A percentile compares a stretch with the other conserved stretches of the same genome.
These are phyloP conservation scores for Lactarius sanguifluus DNA, from an alignment of 768 basidiomycete species.

Conservation along the genomic window DNA sequence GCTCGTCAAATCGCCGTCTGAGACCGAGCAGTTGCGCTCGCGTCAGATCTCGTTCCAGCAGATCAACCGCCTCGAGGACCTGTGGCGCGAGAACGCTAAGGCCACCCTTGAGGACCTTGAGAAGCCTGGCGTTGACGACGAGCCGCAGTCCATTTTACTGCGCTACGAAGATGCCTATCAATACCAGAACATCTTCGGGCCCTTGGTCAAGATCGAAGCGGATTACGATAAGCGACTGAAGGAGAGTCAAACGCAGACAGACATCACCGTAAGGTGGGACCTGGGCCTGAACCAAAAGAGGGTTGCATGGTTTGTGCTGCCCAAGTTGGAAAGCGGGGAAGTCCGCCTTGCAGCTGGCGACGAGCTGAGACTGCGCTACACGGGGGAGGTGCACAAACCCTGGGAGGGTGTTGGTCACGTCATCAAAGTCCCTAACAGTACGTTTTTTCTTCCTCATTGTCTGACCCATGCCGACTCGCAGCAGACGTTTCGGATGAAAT, in stretches of 20 bases:
- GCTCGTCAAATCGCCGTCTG: slow-evolving; percentile 96
- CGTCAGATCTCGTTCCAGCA: slow-evolving; percentile 96
- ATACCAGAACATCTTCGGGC: slow-evolving; percentile 99
- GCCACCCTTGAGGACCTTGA: slow-evolving; percentile 97
- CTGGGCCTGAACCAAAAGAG: slow-evolving; percentile 97
- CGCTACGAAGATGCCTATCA: slow-evolving; percentile 99
- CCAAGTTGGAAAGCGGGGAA: slow-evolving; percentile 97
- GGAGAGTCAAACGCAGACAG: slow-evolving; percentile 97
- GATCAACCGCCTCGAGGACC: slow-evolving; percentile 94
- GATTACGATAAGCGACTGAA: slow-evolving; percentile 98
- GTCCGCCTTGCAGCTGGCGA: slow-evolving; percentile 96
- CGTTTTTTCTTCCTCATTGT: slow-evolving; percentile 34
- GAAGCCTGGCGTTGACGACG: slow-evolving; percentile 96
- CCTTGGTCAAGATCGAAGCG: slow-evolving; percentile 98
- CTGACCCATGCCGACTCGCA: slow-evolving; percentile 22
- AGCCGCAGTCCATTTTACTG: slow-evolving; percentile 86
- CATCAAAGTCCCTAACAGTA: slow-evolving; percentile 98
- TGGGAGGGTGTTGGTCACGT: slow-evolving; percentile 99
- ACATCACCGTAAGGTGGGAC: slow-evolving; percentile 96
- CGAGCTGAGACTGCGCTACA: slow-evolving; percentile 86
- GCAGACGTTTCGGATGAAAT: slow-evolving; percentile 98
- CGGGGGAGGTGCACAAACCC: slow-evolving; percentile 83
- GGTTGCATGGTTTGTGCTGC: slow-evolving; percentile 96
- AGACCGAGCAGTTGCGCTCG: slow-evolving; percentile 93
- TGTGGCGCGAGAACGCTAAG: slow-evolving; percentile 95